phyloP scores from a whole-genome alignment of 495 filamentous ascomycete genomes.

The Apiosordaria backusii region DNA sequence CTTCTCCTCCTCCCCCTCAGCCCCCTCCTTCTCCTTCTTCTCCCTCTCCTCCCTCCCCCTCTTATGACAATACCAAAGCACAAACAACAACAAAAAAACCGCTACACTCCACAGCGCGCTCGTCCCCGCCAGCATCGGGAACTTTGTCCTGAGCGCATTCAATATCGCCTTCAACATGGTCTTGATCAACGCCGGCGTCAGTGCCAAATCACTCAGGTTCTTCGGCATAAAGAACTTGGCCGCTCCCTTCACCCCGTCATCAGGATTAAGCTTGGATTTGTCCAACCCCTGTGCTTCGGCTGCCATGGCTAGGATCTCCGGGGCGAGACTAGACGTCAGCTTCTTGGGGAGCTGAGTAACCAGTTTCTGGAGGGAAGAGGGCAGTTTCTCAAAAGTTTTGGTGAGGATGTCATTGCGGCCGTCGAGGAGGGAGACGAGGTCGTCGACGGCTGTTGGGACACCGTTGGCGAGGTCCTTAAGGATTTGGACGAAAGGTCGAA shows the following conservation, averaged over 20 bases:
- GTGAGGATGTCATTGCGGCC: constrained; percentile 72
- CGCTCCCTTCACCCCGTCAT: constrained; percentile 31
- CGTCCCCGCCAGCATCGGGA: constrained; percentile 78
- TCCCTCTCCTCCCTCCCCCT: constrained; percentile 80
- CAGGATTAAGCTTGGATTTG: constrained; percentile 22
- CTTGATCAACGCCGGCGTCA: constrained; percentile 77
- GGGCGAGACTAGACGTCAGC: constrained; percentile 67
- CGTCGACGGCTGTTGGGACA: constrained; percentile 86
- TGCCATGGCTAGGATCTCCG: constrained; percentile 74
- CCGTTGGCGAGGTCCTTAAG: constrained; percentile 90
- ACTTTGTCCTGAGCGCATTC: constrained; percentile 75
- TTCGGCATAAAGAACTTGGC: constrained; percentile 38
- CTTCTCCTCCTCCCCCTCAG: neutral
- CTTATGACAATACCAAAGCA: constrained; percentile 97
- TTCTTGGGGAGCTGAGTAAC: constrained; percentile 82
- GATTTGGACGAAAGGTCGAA: constrained; percentile 79
- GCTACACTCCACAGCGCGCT: constrained; percentile 85
- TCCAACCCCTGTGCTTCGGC: constrained; percentile 63
- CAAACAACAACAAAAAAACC: constrained; percentile 79
- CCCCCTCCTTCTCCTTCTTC: constrained; percentile 54
- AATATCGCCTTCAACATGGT: constrained; percentile 81
- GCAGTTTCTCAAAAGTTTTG: constrained; percentile 74
- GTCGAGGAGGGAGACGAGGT: constrained; percentile 77
- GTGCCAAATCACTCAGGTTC: constrained; percentile 71
- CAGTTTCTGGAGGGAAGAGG: constrained; percentile 76